Base-by-base conservation (phyloP, 2,329 filamentous ascomycete species). In the Blastomyces silverae region DNA sequence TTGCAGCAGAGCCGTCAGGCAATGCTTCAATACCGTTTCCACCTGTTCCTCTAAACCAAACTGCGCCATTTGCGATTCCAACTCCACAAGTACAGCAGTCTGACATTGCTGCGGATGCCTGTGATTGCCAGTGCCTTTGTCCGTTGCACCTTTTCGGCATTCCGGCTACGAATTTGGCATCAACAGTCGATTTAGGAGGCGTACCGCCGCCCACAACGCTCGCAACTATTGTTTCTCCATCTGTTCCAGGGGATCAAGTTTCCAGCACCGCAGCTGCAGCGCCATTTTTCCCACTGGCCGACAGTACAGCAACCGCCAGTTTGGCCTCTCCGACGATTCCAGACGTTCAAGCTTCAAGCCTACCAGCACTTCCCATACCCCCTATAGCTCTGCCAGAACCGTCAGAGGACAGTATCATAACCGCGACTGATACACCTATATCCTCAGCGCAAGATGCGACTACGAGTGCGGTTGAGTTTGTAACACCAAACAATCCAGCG, bases 71-170 rank as follows among this genome's bases (percentile, higher is more conserved):
- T 61, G 34, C 17, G 13, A 48, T 46, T 34, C 25, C 58, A 25
- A 44, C 22, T 46, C 11, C 61, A 4, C 37, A 28, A 39, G 50
- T n/a, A 6, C 53, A 59, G 20, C 62, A 44, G 37, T 20, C n/a
- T 20, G 7, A n/a, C 2, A 52, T 56, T 39, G 57, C 46, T 15
- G 15, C 46, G 5, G 58, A 61, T 20, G 58, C 63, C 28, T 64
- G 63, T 17, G 25, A 31, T 31, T 64, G 63, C 17, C 11, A 60
- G 4, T 64, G 63, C 20, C 57, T 61, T 15, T 64, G 63, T 39
- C 63, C 56, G 2, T 61, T 61, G 15, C 25, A 64, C 39, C n/a
- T 48, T n/a, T 61, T 64, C 31, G 22, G 31, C 37, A 64, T 56
- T 25, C 44, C 63, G 15, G 56, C 58, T 17, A 48, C 61, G 31